These are phyloP conservation scores for Neurospora tetrasperma DNA, from an alignment of 495 filamentous ascomycete genomes.

Conservation along the genomic window DNA sequence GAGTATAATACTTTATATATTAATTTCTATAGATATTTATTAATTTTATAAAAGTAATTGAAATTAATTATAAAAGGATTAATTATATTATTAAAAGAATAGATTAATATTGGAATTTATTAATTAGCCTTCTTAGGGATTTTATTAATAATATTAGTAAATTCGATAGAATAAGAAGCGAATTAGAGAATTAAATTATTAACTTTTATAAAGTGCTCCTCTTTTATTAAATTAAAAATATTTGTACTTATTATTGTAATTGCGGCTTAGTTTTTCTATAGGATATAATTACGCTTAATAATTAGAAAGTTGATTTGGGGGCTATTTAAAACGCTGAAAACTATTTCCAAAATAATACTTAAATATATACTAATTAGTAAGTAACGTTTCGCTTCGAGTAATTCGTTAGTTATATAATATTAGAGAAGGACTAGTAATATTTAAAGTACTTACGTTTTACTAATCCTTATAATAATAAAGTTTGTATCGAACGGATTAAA, in stretches of 20 bases:
- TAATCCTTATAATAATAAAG: no score
- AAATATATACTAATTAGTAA: conserved; percentile 18
- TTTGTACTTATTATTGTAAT: not conserved
- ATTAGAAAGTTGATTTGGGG: not conserved
- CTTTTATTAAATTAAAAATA: no score
- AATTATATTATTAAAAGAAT: no score
- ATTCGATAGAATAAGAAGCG: not conserved
- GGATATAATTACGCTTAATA: not conserved
- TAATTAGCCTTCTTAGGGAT: not conserved
- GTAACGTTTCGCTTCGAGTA: not conserved
- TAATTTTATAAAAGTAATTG: no score
- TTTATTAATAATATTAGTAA: not conserved
- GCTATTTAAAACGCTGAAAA: not conserved
- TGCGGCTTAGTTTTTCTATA: not conserved
- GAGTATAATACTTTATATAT: not conserved
- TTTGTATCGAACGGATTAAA: no score
- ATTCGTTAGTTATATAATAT: not conserved
- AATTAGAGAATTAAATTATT: not conserved
- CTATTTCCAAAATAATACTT: not conserved
- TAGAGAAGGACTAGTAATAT: no score
- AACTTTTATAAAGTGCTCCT: not conserved
- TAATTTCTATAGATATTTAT: no score
- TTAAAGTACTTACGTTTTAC: no score
- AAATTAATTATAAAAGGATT: no score
- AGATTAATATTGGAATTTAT: not conserved